Conservation (phyloP, 352 stramenopile species). For the Phytophthora pluvialis region DNA sequence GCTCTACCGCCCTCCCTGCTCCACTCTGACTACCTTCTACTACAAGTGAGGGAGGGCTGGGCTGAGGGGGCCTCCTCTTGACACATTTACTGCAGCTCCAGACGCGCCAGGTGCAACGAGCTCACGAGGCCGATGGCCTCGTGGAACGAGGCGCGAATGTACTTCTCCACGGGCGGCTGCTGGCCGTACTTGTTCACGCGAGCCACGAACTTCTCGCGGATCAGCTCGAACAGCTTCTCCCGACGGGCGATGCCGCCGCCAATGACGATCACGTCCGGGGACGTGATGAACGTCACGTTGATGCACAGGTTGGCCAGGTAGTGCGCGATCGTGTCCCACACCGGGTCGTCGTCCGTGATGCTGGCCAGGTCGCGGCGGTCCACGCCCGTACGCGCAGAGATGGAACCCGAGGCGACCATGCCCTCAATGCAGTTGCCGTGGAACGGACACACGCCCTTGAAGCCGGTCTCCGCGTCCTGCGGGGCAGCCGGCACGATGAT, state of each 20-base stretch:
- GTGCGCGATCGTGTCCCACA: constrained; percentile 96
- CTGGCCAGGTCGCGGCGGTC: constrained; percentile 70
- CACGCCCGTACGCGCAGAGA: constrained; percentile 88
- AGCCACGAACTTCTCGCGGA: constrained; percentile 82
- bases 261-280: constrained; percentile 95
- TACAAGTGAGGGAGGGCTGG: constrained; percentile 19
- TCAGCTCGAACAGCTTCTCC: constrained; percentile 80
- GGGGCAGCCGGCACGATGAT: constrained; percentile 70
- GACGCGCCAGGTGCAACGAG: constrained; percentile 79
- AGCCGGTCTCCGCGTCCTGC: constrained; percentile 81
- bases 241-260: constrained; percentile 95
- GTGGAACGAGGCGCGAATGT: constrained; percentile 89
- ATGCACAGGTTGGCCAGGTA: constrained; percentile 95
- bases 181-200: constrained; percentile 82
- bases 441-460: constrained; percentile 90
- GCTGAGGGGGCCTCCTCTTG: constrained; percentile 7
- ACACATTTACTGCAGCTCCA: constrained; percentile 51
- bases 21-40: constrained; percentile 39
- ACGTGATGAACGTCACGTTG: constrained; percentile 93
- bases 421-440: constrained; percentile 93
- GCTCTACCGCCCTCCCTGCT: constrained; percentile 8
- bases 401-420: constrained; percentile 89
- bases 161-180: constrained; percentile 73
- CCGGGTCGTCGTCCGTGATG: constrained; percentile 85
- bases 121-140: constrained; percentile 83